Base-by-base conservation (phyloP, 805 yeast genomes). In the Wickerhamomyces bovis region DNA sequence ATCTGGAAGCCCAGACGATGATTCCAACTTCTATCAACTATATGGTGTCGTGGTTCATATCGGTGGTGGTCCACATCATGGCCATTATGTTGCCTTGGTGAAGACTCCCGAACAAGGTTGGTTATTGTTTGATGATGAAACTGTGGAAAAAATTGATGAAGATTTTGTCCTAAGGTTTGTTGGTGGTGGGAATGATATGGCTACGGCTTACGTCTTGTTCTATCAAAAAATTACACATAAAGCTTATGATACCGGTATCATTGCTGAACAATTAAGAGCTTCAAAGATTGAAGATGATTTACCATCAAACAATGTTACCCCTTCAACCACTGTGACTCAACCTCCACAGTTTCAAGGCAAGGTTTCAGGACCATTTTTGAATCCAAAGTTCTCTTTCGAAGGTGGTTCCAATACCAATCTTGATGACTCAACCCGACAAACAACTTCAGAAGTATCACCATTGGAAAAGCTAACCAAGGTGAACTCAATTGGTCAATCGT, bases 1-100 rank as follows among this genome's bases (percentile, higher is more conserved):
- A 0, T 75, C 75, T 41, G 78, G 76, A 56, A 67, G 66, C 21
- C 65, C 70, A 15, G 72, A 77, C 2, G 55, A 54, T 18, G 52
- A 48, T 2, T 78, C 78, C 53, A 78, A 77, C 55, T 71, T 82
- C 18, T 94, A 89, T 59, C 96, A 90, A 57, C 68, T 94, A 43
- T 84, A 81, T 52, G 88, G 92, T 0, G 82, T 92, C 39, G 94
- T 94, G 12, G 89, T 94, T 11, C 99, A 94, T 61, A 81, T 94
- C 54, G 99, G 99, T 6, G 95, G 97, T 4, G 97, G 98, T 0
- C 97, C 98, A 1, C 89, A 89, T 69, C 97, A 90, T 66, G 99
- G 99, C 0, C 99, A 94, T 63, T 94, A 94, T 63, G 92, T 94
- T 10, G 77, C 96, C 0, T 69, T 94, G 6, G 84, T 94, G 49